Evolutionary conservation across 306 rosid species (phyloP), one percentile per base, ranked within the genome.

Genomic region (Lotus japonicus): DNA sequence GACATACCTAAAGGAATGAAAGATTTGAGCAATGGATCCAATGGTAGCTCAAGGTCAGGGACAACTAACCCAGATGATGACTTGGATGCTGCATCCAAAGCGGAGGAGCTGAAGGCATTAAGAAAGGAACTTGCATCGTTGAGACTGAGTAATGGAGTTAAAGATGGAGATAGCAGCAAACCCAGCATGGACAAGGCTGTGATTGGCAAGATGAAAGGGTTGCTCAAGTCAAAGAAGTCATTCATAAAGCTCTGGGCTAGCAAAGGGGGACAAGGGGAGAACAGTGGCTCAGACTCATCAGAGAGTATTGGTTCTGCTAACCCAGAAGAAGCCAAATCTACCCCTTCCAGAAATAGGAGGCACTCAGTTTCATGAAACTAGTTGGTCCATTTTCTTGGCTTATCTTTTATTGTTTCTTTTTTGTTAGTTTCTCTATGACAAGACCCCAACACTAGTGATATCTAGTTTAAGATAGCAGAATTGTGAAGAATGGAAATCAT

Each of bases 271-370:
- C 88, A 76, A 0, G 97, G 86, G 0, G 97, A 86, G 64, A 90
- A 90, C 63, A 95, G 97, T 64, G 95, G 99, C 35, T 95, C 99
- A 0, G 99, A 95, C 50, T 90, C 99, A 6, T 88, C 97, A 0
- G 97, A 81, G 54, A 86, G 97, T 53, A 88, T 76, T 51, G 94
- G 88, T 64, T 94, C 97, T 70, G 88, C 79, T 44, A 85, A 84
- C 59, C 97, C 91, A 4, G 99, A 94, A 79, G 99, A 94, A 78
- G 92, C 66, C 9, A 95, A 90, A 79, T 88, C 89, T 9, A 90
- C 97, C 6, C 95, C 97, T 58, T 90, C 89, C 13, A 85, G 99
- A 81, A 95, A 88, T 60, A 80, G 92, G 79, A 90, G 99, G 82
- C 87, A 87, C 84, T 90, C 99, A 54, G 97, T 90, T 64, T 95